Evolutionary conservation across 2,329 filamentous ascomycete genomes (phyloP), one percentile per base, ranked within the genome.

Genomic region (Parafenestella ontariensis): DNA sequence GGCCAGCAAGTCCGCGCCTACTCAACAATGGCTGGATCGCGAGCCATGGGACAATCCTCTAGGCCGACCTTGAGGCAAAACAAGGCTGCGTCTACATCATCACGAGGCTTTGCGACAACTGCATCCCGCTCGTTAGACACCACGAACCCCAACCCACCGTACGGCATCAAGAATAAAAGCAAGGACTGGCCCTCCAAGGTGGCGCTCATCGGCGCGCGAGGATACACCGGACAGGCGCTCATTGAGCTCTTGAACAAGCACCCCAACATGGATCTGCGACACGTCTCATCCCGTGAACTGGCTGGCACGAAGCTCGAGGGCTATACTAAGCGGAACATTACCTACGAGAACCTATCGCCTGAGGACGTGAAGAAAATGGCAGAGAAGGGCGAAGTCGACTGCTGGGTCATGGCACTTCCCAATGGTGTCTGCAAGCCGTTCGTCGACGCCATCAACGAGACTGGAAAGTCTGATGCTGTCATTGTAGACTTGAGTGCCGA

Each of bases 401-500:
- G 91, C 79, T 98, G 93, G 93, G 91, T 98, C 40, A 95, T 98
- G 91, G 95, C 95, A 31, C 86, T 98, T 26, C 95, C 94, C 40
- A 99, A 98, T 71, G 91, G 91, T 57, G 92, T 96, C 45, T 97
- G 92, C 85, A 90, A 92, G 79, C 93, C 95, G 0, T 99, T 89
- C 65, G 89, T 98, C 9, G 91, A 98, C 61, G 94, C 94, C 7
- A 86, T 98, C 48, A 86, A 93, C 66, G 84, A 89, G 69, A 86
- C 84, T 28, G 86, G 86, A 53, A 80, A 80, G 46, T 74, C 79
- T 68, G 84, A 85, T 58, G 92, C 90, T 65, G 81, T 98, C 36
- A 90, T 98, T 64, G 84, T 99, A 41, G 95, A 99, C 75, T 85
- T 99, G 31, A 96, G 92, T n/a, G 95, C 95, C 56, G 95, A 99